A percentile compares a stretch with the other conserved stretches of the same genome.
Evolutionary conservation across 306 rosid species (phyloP).

Genomic region (Gastrolobium bilobum): DNA sequence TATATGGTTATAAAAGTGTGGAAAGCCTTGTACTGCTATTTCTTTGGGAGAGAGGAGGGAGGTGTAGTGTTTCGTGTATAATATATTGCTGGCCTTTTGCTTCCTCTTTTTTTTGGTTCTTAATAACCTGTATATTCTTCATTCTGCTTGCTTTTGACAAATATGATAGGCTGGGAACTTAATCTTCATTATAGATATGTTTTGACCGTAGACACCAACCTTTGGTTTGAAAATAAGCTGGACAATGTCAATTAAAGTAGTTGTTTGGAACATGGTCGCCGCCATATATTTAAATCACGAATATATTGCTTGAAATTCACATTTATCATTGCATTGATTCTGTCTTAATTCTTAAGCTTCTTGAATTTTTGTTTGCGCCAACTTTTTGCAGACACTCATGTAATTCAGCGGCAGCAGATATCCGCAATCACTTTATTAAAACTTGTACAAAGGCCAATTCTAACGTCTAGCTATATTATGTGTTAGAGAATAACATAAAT

Average conservation of each 20-base stretch:
- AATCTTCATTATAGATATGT: background rate
- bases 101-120: background rate
- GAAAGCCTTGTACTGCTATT: background rate
- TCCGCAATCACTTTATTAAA: conserved; percentile 77
- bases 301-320: conserved; percentile 22
- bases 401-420: conserved; percentile 82
- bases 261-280: background rate
- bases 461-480: conserved; percentile 60
- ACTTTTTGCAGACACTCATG: conserved; percentile 69
- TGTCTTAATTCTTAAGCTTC: conserved; percentile 19
- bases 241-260: background rate
- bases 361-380: conserved; percentile 45
- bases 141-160: conserved; percentile 13
- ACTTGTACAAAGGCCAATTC: conserved; percentile 76
- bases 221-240: conserved; percentile 31
- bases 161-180: conserved; percentile 15
- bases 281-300: background rate
- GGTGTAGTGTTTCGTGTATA: background rate
- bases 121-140: background rate
- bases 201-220: conserved; percentile 12
- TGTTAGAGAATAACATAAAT: no score
- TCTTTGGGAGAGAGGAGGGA: background rate
- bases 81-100: background rate
- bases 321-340: background rate
- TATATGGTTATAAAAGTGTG: background rate